Conservation (phyloP, 2,329 filamentous ascomycete genomes). For the Trichoderma citrinoviride region DNA sequence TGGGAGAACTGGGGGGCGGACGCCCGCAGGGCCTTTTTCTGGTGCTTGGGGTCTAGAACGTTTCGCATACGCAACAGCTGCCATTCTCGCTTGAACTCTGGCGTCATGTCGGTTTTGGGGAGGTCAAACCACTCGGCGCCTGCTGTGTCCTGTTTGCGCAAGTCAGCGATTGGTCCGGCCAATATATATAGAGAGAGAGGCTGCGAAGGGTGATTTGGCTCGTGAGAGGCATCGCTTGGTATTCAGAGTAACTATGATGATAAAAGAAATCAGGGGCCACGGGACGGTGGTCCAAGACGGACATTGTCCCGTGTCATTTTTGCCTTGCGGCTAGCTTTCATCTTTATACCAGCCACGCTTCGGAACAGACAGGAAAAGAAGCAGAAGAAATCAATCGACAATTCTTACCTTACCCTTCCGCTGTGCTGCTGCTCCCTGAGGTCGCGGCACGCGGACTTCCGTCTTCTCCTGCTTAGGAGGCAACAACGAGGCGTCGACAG, state of each 20-base stretch:
- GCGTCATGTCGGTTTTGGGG: conserved; percentile 77
- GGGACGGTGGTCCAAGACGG: conserved; percentile 49
- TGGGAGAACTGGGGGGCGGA: conserved; percentile 74
- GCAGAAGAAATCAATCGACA: background rate
- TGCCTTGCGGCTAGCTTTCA: conserved; percentile 41
- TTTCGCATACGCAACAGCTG: conserved; percentile 87
- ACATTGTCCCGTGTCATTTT: conserved; percentile 40
- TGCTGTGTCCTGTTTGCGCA: conserved; percentile 52
- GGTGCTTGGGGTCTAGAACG: conserved; percentile 86
- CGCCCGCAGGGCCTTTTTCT: conserved; percentile 80
- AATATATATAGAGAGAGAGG: background rate
- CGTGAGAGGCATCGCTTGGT: conserved; percentile 2
- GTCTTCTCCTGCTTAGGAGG: conserved; percentile 17
- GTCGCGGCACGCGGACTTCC: conserved; percentile 23
- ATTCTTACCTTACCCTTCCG: conserved; percentile 31
- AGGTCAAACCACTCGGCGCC: conserved; percentile 86
- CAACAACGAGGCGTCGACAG: background rate
- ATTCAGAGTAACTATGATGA: conserved; percentile 73
- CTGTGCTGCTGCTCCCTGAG: background rate
- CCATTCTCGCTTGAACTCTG: conserved; percentile 83
- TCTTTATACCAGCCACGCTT: conserved; percentile 31
- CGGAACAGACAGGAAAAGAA: background rate
- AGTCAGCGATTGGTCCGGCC: conserved; percentile 27
- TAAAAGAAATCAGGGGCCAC: conserved; percentile 56
- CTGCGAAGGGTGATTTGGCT: background rate